phyloP scores from a whole-genome alignment of 768 basidiomycete genomes.

The Lactarius sp. region DNA sequence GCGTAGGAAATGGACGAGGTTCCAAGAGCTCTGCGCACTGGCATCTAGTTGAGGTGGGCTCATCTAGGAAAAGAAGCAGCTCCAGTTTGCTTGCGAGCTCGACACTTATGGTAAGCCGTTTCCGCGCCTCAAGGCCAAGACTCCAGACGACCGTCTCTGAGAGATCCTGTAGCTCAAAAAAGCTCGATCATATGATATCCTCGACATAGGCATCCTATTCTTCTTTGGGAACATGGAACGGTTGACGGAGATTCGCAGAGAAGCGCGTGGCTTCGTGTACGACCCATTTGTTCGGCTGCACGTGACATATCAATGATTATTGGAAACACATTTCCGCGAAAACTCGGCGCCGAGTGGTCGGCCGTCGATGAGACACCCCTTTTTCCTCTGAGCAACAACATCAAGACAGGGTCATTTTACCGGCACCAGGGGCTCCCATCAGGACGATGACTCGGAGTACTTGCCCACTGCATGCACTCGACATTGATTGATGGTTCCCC shows the following conservation, averaged over 20 bases:
- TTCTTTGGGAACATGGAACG: too few species aligned
- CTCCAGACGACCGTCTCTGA: too few species aligned
- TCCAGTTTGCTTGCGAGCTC: slow-evolving; percentile 87
- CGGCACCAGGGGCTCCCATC: slow-evolving; percentile 83
- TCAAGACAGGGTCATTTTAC: slow-evolving; percentile 72
- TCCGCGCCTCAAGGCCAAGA: slow-evolving; percentile 52
- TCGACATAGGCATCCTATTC: slow-evolving; percentile 52
- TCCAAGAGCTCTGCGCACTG: slow-evolving; percentile 62
- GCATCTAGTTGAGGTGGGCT: slow-evolving; percentile 38
- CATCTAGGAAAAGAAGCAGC: slow-evolving; percentile 52
- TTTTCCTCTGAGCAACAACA: slow-evolving; percentile 69
- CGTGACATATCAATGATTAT: slow-evolving; percentile 26
- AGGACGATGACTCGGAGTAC: slow-evolving; percentile 45
- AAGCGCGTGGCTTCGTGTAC: slow-evolving; percentile 61
- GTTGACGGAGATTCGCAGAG: too few species aligned
- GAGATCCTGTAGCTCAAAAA: slow-evolving; percentile 70
- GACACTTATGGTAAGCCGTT: slow-evolving; percentile 78
- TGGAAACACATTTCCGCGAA: slow-evolving; percentile 11
- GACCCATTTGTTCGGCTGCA: slow-evolving; percentile 65
- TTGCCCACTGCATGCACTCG: too few species aligned
- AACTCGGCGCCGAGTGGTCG: slow-evolving; percentile 49
- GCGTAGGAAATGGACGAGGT: too few species aligned
- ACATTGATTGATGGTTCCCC: too few species aligned
- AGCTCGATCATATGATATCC: slow-evolving; percentile 67
- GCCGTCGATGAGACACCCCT: slow-evolving; percentile 64